These are phyloP conservation scores for Apostasia ramifera DNA, from an alignment of 106 monocot genomes.

Conservation along the genomic window DNA sequence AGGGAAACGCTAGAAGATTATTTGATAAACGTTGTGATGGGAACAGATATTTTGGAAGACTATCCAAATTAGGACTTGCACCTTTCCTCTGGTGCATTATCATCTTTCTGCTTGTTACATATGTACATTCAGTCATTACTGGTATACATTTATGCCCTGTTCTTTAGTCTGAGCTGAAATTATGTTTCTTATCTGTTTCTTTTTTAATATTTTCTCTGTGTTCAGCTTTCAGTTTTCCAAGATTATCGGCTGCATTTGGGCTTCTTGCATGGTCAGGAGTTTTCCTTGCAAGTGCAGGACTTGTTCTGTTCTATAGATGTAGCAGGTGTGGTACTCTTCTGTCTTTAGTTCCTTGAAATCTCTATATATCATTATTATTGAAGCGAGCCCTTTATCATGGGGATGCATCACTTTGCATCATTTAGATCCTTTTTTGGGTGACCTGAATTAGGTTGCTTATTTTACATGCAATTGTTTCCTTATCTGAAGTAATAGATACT, in stretches of 20 bases:
- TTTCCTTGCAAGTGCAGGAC: conserved; percentile 64
- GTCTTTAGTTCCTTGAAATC: too few species aligned
- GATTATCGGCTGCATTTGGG: conserved; percentile 54
- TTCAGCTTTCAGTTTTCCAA: conserved; percentile 45
- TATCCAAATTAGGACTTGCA: conserved; percentile 92
- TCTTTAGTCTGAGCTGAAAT: conserved; percentile 4
- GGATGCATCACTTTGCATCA: too few species aligned
- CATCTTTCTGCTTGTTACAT: conserved; percentile 59
- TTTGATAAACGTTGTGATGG: conserved; percentile 77
- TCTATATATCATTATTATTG: too few species aligned
- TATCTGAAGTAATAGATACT: too few species aligned
- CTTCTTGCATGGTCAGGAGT: conserved; percentile 84
- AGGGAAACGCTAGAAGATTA: conserved; percentile 95
- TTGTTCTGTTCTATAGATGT: conserved; percentile 91
- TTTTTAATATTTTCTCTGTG: conserved; percentile 4
- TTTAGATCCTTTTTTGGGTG: too few species aligned
- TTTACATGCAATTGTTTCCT: too few species aligned
- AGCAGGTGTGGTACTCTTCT: conserved; percentile 47
- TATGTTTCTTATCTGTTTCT: background rate
- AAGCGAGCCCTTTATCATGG: too few species aligned
- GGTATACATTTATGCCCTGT: conserved; percentile 28
- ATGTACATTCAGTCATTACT: conserved; percentile 75
- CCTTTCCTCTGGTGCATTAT: conserved; percentile 85
- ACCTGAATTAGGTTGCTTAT: too few species aligned
- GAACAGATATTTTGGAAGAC: conserved; percentile 53